phyloP scores from a whole-genome alignment of 1,284 basidiomycete genomes.

The Fomitopsis palustris region DNA sequence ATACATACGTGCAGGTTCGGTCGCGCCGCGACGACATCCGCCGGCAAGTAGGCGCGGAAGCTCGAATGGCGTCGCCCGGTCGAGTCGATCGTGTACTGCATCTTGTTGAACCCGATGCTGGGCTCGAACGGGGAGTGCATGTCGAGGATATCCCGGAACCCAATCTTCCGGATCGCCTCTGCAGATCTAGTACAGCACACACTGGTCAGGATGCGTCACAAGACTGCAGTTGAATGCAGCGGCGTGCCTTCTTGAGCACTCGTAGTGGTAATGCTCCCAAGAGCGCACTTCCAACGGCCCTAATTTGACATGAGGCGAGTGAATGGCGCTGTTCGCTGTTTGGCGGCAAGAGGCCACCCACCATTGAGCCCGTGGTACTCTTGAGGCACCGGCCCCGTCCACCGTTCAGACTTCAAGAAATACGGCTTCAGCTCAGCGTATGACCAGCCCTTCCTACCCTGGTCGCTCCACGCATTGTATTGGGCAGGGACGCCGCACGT shows the following conservation, averaged over 20 bases:
- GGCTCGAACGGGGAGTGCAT: conserved; percentile 5
- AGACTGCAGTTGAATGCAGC: neutral
- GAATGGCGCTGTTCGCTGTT: no score
- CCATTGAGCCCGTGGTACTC: conserved; percentile 4
- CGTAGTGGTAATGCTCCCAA: neutral
- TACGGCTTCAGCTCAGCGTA: conserved; percentile 2
- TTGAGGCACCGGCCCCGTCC: conserved; percentile 1
- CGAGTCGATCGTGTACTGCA: conserved; percentile 2
- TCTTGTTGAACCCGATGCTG: conserved; percentile 2
- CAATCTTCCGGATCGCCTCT: neutral
- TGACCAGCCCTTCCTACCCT: neutral
- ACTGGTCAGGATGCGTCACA: neutral
- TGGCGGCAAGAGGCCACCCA: no score
- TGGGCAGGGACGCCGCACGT: conserved; percentile 6
- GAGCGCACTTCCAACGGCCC: neutral
- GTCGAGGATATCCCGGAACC: conserved; percentile 1
- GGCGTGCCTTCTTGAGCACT: neutral
- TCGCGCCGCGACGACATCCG: conserved; percentile 1
- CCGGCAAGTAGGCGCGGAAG: conserved; percentile 2
- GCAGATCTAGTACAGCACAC: neutral
- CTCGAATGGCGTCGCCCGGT: conserved; percentile 1
- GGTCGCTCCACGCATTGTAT: conserved; percentile 4
- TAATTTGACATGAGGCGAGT: neutral
- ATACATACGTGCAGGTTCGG: conserved; percentile 25
- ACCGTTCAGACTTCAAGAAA: conserved; percentile 3